A percentile compares a stretch with the other conserved stretches of the same genome.
Evolutionary conservation across 768 basidiomycete genomes (phyloP).

Genomic region (Trametes coccinea): DNA sequence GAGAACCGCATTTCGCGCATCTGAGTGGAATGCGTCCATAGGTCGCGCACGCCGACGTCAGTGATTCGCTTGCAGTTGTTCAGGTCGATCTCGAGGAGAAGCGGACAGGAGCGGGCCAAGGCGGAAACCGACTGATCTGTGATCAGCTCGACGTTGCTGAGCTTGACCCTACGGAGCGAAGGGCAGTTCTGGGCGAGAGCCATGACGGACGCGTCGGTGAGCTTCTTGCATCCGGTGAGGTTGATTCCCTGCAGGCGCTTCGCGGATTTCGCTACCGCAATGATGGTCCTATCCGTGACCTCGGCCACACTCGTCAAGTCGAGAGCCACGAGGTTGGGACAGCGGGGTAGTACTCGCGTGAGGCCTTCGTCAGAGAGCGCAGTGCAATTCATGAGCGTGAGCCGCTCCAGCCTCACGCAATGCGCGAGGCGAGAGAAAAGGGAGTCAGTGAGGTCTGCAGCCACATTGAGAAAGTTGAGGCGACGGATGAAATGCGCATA

Average conservation of each 20-base stretch:
- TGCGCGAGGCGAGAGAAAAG: constrained; percentile 67
- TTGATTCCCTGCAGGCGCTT: constrained; percentile 89
- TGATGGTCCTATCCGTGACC: constrained; percentile 70
- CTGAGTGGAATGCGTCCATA: constrained; percentile 77
- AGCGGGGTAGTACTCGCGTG: constrained; percentile 60
- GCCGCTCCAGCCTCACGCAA: constrained; percentile 83
- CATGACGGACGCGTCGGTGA: constrained; percentile 76
- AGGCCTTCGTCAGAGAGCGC: constrained; percentile 66
- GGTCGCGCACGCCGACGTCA: constrained; percentile 73
- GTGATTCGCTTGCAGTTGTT: constrained; percentile 79
- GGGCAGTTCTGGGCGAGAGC: constrained; percentile 76
- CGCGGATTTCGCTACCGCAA: constrained; percentile 68
- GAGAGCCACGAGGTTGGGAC: constrained; percentile 80
- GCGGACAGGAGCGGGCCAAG: constrained; percentile 75
- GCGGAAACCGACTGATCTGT: constrained; percentile 77
- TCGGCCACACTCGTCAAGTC: constrained; percentile 76
- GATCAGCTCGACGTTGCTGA: constrained; percentile 72
- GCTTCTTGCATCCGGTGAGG: constrained; percentile 75
- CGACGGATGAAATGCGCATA: constrained; percentile 88
- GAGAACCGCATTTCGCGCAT: constrained; percentile 92
- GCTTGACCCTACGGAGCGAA: constrained; percentile 85
- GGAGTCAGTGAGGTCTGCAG: constrained; percentile 68
- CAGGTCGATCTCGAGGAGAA: constrained; percentile 93
- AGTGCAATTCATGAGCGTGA: constrained; percentile 82
- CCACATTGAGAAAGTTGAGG: constrained; percentile 82